phyloP scores from a whole-genome alignment of 306 rosid genomes.

The Dryas drummondii region DNA sequence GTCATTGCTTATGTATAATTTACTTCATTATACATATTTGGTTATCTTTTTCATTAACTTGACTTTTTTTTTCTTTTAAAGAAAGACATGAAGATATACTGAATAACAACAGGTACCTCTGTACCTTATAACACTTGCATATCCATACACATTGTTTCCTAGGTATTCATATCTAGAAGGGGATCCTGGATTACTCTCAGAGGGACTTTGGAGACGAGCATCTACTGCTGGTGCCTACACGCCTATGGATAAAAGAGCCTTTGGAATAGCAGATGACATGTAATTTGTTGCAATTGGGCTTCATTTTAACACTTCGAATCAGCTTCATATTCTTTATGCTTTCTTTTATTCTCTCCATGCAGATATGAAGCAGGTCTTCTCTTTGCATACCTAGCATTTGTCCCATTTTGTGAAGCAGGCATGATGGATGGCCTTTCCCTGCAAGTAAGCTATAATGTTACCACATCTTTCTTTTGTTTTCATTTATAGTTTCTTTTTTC shows the following conservation, averaged over 20 bases:
- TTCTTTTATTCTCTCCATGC: constrained; percentile 32
- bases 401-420: constrained; percentile 93
- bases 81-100: not conserved
- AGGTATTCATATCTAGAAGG: constrained; percentile 65
- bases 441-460: constrained; percentile 60
- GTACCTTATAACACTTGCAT: constrained; percentile 18
- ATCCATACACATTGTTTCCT: constrained; percentile 26
- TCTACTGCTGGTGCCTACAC: constrained; percentile 74
- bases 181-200: constrained; percentile 54
- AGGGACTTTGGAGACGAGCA: constrained; percentile 93
- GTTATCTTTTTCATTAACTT: not conserved
- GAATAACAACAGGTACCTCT: not conserved
- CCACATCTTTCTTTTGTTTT: constrained; percentile 3
- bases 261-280: constrained; percentile 97
- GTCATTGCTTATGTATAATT: not conserved
- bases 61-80: no score
- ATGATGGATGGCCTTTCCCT: constrained; percentile 78
- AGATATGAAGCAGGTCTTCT: constrained; percentile 98
- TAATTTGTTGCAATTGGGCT: constrained; percentile 36
- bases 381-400: constrained; percentile 79
- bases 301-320: constrained; percentile 28
- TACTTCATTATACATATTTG: not conserved
- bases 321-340: constrained; percentile 12
- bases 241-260: constrained; percentile 77
- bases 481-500: constrained; percentile 1